A percentile compares a stretch with the other conserved stretches of the same genome.
Evolutionary conservation across 306 rosid species (phyloP).

Genomic region (Glycine latifolia): DNA sequence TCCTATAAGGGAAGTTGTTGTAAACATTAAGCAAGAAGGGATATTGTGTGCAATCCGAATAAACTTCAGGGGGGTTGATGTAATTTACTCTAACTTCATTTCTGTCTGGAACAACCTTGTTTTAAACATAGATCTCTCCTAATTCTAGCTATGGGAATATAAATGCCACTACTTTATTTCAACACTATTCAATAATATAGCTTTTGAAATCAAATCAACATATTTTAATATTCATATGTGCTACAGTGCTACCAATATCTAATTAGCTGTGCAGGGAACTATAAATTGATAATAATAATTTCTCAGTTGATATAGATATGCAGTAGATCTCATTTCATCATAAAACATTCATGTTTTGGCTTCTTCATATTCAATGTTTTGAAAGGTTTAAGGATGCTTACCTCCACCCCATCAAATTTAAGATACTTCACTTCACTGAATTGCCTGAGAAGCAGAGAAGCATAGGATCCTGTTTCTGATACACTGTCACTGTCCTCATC

Average conservation of each 20-base stretch:
- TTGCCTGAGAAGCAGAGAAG: background rate
- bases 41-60: no score
- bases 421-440: constrained; percentile 1
- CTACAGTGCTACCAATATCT: background rate
- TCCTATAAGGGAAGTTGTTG: no score
- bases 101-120: background rate
- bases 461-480: background rate
- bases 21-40: no score
- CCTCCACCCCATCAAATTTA: constrained; percentile 3
- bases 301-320: no score
- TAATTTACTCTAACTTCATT: no score
- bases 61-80: no score
- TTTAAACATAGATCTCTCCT: background rate
- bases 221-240: no score
- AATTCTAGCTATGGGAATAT: background rate
- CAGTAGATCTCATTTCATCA: background rate
- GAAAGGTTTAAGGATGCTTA: background rate
- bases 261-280: background rate
- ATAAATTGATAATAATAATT: background rate
- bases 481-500: background rate
- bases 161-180: no score
- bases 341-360: background rate
- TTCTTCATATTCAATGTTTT: background rate
- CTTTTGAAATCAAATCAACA: background rate
- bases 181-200: background rate